Percentiles rank a stretch among this genome's conserved stretches.
These are phyloP conservation scores for Trichoderma aggressivum DNA, from an alignment of 2,329 filamentous ascomycete species.

Conservation along the genomic window DNA sequence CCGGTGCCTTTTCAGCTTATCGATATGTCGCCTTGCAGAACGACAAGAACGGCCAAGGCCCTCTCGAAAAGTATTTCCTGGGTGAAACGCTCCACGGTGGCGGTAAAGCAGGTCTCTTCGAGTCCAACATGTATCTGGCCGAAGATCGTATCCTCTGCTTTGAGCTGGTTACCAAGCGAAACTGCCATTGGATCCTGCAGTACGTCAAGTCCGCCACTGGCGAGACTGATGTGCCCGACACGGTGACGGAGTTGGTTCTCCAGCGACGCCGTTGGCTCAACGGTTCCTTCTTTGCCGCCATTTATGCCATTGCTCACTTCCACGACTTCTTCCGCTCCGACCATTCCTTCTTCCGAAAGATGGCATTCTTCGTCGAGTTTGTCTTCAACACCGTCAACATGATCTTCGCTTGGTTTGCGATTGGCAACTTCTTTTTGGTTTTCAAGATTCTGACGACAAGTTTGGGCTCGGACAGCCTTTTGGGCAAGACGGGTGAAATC, in stretches of 20 bases:
- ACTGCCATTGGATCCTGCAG: conserved; percentile 95
- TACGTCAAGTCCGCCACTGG: conserved; percentile 98
- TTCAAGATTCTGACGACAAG: conserved; percentile 95
- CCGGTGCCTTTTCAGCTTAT: conserved; percentile 97
- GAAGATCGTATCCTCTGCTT: conserved; percentile 99
- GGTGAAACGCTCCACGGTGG: conserved; percentile 95
- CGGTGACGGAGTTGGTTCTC: conserved; percentile 89
- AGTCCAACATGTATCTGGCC: conserved; percentile 98
- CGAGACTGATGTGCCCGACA: conserved; percentile 94
- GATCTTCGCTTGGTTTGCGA: conserved; percentile 98
- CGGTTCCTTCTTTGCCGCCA: conserved; percentile 94
- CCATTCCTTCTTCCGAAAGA: conserved; percentile 81
- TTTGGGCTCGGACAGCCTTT: conserved; percentile 63
- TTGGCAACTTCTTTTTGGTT: conserved; percentile 98
- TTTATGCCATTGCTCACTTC: conserved; percentile 93
- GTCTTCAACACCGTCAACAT: conserved; percentile 93
- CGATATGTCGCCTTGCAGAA: conserved; percentile 93
- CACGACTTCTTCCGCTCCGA: conserved; percentile 94
- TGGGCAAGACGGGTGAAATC: conserved; percentile 74
- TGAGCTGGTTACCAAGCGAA: conserved; percentile 94
- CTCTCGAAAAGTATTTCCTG: conserved; percentile 93
- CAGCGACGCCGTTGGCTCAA: conserved; percentile 97
- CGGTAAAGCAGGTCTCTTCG: conserved; percentile 91
- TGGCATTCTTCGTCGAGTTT: conserved; percentile 90
- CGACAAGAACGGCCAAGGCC: conserved; percentile 90